phyloP scores from a whole-genome alignment of 2,329 filamentous ascomycete species.

The Teratosphaeriaceae sp. region DNA sequence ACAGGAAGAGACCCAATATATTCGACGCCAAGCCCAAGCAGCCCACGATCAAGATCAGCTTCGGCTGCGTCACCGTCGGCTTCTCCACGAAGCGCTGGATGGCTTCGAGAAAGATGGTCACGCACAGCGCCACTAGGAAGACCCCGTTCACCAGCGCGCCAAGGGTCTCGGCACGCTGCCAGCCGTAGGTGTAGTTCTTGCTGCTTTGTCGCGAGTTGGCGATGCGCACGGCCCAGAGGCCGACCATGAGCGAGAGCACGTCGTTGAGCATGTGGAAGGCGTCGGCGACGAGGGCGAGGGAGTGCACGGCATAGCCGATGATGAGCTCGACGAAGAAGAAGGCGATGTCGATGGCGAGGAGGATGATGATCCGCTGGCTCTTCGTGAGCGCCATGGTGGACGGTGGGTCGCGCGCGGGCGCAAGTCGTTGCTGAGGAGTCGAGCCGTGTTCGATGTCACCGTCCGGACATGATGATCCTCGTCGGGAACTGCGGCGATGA shows the following conservation, averaged over 20 bases:
- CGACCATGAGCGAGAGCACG: conserved; percentile 87
- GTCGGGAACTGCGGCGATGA: background rate
- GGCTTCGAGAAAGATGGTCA: conserved; percentile 94
- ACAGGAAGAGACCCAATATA: conserved; percentile 77
- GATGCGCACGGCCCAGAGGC: conserved; percentile 89
- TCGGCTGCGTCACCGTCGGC: conserved; percentile 76
- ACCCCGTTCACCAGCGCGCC: conserved; percentile 96
- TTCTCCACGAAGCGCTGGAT: conserved; percentile 88
- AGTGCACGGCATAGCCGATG: conserved; percentile 79
- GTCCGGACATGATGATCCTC: background rate
- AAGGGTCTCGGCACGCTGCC: conserved; percentile 94
- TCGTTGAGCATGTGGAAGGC: conserved; percentile 99
- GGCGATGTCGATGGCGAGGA: conserved; percentile 79
- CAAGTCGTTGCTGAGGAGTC: too few species aligned
- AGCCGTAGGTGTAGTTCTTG: conserved; percentile 93
- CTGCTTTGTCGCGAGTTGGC: conserved; percentile 73
- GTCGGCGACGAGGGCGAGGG: conserved; percentile 88
- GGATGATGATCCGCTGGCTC: conserved; percentile 81
- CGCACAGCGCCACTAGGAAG: conserved; percentile 90
- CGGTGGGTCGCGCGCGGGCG: too few species aligned
- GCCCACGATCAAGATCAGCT: conserved; percentile 84
- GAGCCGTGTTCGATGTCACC: too few species aligned
- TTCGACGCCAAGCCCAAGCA: conserved; percentile 82
- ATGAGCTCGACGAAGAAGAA: conserved; percentile 91
- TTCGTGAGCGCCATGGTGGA: conserved; percentile 80